Conservation (phyloP, 2,329 filamentous ascomycete genomes). For the Botryotinia narcissicola region DNA sequence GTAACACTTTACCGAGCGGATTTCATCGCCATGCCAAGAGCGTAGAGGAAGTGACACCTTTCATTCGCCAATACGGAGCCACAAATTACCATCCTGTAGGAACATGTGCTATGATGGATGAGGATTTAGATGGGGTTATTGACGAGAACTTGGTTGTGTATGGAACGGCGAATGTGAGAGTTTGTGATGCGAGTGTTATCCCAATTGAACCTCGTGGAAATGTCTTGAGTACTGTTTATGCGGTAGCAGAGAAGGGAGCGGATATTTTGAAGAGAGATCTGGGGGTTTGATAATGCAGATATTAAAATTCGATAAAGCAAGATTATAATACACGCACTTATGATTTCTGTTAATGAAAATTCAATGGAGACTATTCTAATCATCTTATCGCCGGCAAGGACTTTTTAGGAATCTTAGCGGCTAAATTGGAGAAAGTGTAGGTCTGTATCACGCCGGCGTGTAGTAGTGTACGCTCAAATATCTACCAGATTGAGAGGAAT, state of each 20-base stretch:
- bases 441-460: neutral
- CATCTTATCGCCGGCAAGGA: neutral
- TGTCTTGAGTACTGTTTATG: neutral
- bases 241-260: neutral
- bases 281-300: neutral
- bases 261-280: neutral
- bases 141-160: neutral
- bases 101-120: neutral
- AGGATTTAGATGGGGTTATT: neutral
- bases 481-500: neutral
- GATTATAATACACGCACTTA: neutral
- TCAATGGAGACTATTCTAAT: neutral
- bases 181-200: neutral
- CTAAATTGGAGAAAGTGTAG: neutral
- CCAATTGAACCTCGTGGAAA: neutral
- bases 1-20: neutral
- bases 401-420: neutral
- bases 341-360: too few species aligned
- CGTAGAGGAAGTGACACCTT: neutral
- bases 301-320: neutral
- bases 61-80: neutral
- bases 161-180: neutral
- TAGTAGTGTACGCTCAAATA: neutral
- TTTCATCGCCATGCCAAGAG: neutral
- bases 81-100: neutral